These are phyloP conservation scores for Acacia acuminata DNA, from an alignment of 306 rosid genomes.

Conservation along the genomic window DNA sequence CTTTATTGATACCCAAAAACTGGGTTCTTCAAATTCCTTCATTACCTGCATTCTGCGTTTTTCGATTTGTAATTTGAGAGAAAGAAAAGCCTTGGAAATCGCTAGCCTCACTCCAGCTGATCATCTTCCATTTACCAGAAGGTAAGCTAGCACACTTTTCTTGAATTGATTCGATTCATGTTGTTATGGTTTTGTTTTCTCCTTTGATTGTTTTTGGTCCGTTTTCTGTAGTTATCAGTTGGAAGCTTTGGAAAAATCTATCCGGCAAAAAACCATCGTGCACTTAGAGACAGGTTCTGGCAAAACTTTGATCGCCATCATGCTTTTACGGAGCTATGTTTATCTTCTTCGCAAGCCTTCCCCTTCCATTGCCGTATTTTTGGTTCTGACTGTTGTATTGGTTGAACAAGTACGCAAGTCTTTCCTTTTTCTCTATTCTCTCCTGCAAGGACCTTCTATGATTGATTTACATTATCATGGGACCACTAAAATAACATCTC, in stretches of 20 bases:
- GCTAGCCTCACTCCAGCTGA: constrained; percentile 29
- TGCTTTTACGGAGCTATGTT: constrained; percentile 82
- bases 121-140: constrained; percentile 71
- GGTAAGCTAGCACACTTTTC: constrained; percentile 51
- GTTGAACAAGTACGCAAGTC: constrained; percentile 59
- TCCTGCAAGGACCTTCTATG: background rate
- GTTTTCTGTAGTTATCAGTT: constrained; percentile 67
- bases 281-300: constrained; percentile 91
- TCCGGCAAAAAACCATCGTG: constrained; percentile 65
- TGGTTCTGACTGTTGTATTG: constrained; percentile 86
- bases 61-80: background rate
- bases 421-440: background rate
- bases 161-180: background rate
- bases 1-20: too few species aligned
- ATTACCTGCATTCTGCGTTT: background rate
- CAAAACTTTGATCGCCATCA: constrained; percentile 83
- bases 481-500: background rate
- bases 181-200: background rate
- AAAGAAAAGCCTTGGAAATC: constrained; percentile 32
- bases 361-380: constrained; percentile 60
- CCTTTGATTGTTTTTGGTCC: background rate
- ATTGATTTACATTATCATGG: background rate
- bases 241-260: constrained; percentile 70
- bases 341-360: constrained; percentile 72
- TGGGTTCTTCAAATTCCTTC: background rate